Conservation (phyloP, 179 eudicot genomes). For the Dionaea muscipula region DNA sequence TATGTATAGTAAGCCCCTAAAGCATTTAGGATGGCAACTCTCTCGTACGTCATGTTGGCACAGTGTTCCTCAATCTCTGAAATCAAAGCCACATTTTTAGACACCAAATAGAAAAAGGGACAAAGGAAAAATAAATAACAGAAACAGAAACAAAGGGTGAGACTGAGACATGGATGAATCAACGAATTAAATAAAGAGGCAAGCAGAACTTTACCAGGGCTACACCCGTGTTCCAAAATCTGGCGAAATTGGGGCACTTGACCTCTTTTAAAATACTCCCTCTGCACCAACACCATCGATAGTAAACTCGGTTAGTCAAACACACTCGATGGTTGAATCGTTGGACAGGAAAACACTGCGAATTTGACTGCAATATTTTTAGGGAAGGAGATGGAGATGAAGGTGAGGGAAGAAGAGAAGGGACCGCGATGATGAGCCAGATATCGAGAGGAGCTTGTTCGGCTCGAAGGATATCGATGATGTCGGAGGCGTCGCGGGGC, state of each 20-base stretch:
- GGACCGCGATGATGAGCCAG: constrained; percentile 88
- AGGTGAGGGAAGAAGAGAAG: constrained; percentile 5
- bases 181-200: background rate
- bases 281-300: constrained; percentile 31
- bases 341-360: background rate
- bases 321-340: background rate
- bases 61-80: constrained; percentile 91
- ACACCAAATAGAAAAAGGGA: background rate
- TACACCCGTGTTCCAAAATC: constrained; percentile 90
- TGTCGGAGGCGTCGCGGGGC: constrained; percentile 83
- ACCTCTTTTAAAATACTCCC: constrained; percentile 97
- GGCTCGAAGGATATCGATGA: constrained; percentile 92
- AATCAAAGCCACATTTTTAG: constrained; percentile 4
- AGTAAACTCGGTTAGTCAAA: background rate
- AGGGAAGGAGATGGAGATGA: background rate
- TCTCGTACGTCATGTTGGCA: constrained; percentile 80
- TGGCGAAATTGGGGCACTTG: constrained; percentile 72
- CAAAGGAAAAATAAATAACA: background rate
- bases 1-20: constrained; percentile 83
- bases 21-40: constrained; percentile 93
- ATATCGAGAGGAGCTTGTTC: constrained; percentile 97
- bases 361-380: background rate
- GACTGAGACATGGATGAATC: background rate
- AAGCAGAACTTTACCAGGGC: constrained; percentile 41
- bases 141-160: background rate